Conservation (phyloP, 176 grass and related monocot species). For the Bromus sterilis region DNA sequence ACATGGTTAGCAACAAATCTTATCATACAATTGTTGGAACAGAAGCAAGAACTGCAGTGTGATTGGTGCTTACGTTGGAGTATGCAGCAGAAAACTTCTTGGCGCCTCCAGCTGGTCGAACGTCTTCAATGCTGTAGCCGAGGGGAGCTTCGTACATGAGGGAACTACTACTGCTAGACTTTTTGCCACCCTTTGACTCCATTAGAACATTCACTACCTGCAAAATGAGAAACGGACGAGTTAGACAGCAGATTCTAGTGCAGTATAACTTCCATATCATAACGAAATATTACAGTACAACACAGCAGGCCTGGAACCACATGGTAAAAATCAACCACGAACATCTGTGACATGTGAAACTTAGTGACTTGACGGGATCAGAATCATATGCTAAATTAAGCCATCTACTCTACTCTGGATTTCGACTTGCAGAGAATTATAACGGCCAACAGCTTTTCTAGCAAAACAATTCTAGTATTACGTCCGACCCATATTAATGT, state of each 20-base stretch:
- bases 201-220: constrained; percentile 77
- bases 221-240: background rate
- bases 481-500: too few relatives aligned
- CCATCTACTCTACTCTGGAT: too few relatives aligned
- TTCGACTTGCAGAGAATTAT: background rate
- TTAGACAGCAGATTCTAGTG: background rate
- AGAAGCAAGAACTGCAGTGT: background rate
- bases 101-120: constrained; percentile 65
- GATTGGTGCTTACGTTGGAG: constrained; percentile 51
- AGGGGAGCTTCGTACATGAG: constrained; percentile 76
- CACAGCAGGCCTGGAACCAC: background rate
- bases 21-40: background rate
- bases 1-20: background rate
- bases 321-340: background rate
- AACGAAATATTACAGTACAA: too few relatives aligned
- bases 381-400: too few relatives aligned
- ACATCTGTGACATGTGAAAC: background rate
- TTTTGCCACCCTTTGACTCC: constrained; percentile 72
- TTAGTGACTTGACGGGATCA: background rate
- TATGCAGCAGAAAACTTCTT: constrained; percentile 84
- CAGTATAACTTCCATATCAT: too few relatives aligned
- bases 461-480: background rate
- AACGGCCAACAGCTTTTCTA: background rate
- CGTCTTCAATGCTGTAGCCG: constrained; percentile 76
- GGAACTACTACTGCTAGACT: constrained; percentile 72